phyloP scores from a whole-genome alignment of 139 green algal species.

The Volvox reticuliferus region DNA sequence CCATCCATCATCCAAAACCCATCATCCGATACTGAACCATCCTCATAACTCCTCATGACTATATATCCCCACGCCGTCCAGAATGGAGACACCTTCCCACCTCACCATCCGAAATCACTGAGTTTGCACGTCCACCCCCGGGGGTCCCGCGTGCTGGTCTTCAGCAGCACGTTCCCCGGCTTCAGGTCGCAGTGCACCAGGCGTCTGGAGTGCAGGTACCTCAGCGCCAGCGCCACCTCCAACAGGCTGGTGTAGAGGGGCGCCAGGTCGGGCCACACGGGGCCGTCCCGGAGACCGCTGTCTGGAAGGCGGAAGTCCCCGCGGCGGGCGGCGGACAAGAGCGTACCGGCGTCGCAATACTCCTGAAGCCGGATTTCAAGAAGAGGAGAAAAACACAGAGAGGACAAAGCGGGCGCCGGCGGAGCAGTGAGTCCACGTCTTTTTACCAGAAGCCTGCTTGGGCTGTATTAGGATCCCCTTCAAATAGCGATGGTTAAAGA shows the following conservation, averaged over 20 bases:
- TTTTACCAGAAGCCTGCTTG: too few relatives aligned
- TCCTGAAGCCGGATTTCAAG: background rate
- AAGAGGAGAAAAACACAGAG: background rate
- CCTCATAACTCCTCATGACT: too few relatives aligned
- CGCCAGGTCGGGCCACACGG: slow-evolving; percentile 41
- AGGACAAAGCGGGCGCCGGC: background rate
- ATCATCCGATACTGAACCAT: too few relatives aligned
- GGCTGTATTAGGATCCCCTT: too few relatives aligned
- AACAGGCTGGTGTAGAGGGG: slow-evolving; percentile 35
- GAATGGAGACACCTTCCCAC: too few relatives aligned
- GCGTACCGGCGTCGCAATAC: slow-evolving; percentile 44
- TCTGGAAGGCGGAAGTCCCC: slow-evolving; percentile 38
- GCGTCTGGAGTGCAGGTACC: slow-evolving; percentile 30
- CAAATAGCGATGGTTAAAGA: too few relatives aligned
- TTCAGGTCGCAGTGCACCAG: slow-evolving; percentile 50
- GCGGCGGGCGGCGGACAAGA: slow-evolving; percentile 25
- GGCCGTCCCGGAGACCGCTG: slow-evolving; percentile 34
- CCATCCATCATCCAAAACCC: background rate
- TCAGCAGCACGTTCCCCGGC: slow-evolving; percentile 46
- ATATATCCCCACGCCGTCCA: too few relatives aligned
- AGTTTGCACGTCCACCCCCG: slow-evolving; percentile 41
- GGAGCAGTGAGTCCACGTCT: too few relatives aligned
- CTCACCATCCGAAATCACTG: slow-evolving; percentile 39
- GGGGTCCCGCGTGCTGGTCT: slow-evolving; percentile 1
- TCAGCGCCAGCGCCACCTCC: slow-evolving; percentile 40